A percentile compares a stretch with the other conserved stretches of the same genome.
phyloP scores from a whole-genome alignment of 2,329 filamentous ascomycete genomes.

The Aspergillus terreus region DNA sequence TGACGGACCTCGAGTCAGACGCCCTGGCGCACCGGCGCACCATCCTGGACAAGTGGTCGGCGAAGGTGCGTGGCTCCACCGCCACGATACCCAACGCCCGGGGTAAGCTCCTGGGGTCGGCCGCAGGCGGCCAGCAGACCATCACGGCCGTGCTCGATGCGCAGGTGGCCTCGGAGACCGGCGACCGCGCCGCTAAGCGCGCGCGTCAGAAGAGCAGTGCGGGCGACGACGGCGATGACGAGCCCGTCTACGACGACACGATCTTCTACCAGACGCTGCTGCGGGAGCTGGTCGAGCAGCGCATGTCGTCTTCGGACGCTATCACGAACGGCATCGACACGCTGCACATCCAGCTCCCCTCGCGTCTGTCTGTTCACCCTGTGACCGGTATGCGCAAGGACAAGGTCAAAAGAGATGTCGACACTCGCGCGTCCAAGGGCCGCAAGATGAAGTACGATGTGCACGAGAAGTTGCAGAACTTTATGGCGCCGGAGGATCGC shows the following conservation, averaged over 20 bases:
- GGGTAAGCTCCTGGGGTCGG: conserved; percentile 58
- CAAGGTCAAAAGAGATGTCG: conserved; percentile 78
- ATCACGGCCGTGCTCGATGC: conserved; percentile 44
- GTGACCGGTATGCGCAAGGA: conserved; percentile 44
- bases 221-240: conserved; percentile 9
- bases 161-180: conserved; percentile 40
- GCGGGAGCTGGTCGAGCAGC: conserved; percentile 88
- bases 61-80: conserved; percentile 60
- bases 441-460: conserved; percentile 91
- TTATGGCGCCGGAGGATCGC: conserved; percentile 89
- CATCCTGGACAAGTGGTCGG: conserved; percentile 85
- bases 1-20: conserved; percentile 62
- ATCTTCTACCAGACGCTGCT: conserved; percentile 92
- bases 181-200: conserved; percentile 31
- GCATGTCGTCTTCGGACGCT: conserved; percentile 60
- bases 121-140: conserved; percentile 49
- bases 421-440: conserved; percentile 93
- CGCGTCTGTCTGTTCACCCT: conserved; percentile 31
- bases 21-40: conserved; percentile 61
- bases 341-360: conserved; percentile 34
- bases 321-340: conserved; percentile 45
- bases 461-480: conserved; percentile 96
- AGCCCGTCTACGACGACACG: conserved; percentile 84
- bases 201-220: conserved; percentile 19
- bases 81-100: conserved; percentile 53